Percentiles rank a stretch among this genome's conserved stretches.
Evolutionary conservation across 2,329 filamentous ascomycete species (phyloP).

Genomic region (Xylariaceae sp.): DNA sequence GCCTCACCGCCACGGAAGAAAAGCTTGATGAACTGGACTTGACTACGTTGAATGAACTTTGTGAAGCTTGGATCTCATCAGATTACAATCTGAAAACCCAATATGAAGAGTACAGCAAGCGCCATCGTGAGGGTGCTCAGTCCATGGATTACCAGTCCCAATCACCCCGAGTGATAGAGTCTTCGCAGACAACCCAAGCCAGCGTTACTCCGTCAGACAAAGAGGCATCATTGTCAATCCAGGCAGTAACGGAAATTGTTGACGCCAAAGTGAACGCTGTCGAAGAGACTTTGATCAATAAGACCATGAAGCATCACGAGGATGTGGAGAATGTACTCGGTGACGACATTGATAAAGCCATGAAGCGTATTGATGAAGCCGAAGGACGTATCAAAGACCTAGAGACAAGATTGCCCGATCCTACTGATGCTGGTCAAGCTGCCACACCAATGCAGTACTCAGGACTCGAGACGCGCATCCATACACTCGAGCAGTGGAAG

Average conservation of each 20-base stretch:
- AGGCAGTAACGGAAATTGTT: slow-evolving; percentile 8
- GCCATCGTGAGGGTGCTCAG: neutral
- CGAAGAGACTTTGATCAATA: slow-evolving; percentile 2
- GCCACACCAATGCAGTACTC: no score
- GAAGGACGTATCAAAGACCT: slow-evolving; percentile 2
- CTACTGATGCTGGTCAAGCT: no score
- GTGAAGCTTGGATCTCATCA: slow-evolving; percentile 14
- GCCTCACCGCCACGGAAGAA: slow-evolving; percentile 15
- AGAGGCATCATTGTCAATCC: neutral
- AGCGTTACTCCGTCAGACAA: neutral
- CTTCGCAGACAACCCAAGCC: neutral
- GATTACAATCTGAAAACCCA: slow-evolving; percentile 17
- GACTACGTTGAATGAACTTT: slow-evolving; percentile 14
- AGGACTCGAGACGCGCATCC: slow-evolving; percentile 1
- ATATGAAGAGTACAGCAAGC: slow-evolving; percentile 15
- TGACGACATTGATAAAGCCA: slow-evolving; percentile 27
- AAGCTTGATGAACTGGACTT: slow-evolving; percentile 24
- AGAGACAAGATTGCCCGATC: neutral
- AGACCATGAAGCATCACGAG: neutral
- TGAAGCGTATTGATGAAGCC: slow-evolving; percentile 9
- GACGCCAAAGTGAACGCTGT: slow-evolving; percentile 5
- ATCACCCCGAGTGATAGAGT: slow-evolving; percentile 1
- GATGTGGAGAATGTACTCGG: slow-evolving; percentile 21
- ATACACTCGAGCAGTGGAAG: slow-evolving; percentile 23
- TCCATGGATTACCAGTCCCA: neutral